These are phyloP conservation scores for Limnanthes douglasii DNA, from an alignment of 345 rosid genomes.

Conservation along the genomic window DNA sequence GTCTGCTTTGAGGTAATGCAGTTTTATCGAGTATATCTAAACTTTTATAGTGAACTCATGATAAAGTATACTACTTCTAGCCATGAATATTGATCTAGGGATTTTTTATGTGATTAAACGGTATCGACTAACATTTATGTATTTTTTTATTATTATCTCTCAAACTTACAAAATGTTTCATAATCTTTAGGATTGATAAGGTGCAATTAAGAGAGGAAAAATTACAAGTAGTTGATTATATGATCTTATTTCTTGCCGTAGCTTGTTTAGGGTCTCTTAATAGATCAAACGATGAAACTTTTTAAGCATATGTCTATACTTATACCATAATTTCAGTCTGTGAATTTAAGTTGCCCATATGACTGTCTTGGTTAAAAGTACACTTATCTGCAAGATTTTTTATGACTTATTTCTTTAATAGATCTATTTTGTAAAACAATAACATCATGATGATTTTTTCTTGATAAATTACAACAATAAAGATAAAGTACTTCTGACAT, in stretches of 20 bases:
- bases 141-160: slow-evolving; percentile 1
- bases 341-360: slow-evolving; percentile 31
- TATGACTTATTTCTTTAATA: slow-evolving; percentile 30
- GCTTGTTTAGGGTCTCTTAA: slow-evolving; percentile 76
- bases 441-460: slow-evolving; percentile 76
- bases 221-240: slow-evolving; percentile 62
- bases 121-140: too few species aligned
- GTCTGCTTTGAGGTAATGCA: too few species aligned
- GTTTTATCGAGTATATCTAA: too few species aligned
- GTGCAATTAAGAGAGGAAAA: slow-evolving; percentile 75
- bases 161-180: background rate
- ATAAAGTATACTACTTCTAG: too few species aligned
- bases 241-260: slow-evolving; percentile 87
- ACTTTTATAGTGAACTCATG: too few species aligned
- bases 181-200: slow-evolving; percentile 69
- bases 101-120: too few species aligned
- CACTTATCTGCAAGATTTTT: too few species aligned
- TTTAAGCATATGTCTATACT: slow-evolving; percentile 62
- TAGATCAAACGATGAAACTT: slow-evolving; percentile 44
- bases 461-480: slow-evolving; percentile 84
- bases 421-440: slow-evolving; percentile 90
- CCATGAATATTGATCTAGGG: too few species aligned
- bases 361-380: too few species aligned
- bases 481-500: slow-evolving; percentile 89
- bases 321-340: slow-evolving; percentile 84